Base-by-base conservation (phyloP, 1,139 yeast genomes). In the Taiozyma sp. region DNA sequence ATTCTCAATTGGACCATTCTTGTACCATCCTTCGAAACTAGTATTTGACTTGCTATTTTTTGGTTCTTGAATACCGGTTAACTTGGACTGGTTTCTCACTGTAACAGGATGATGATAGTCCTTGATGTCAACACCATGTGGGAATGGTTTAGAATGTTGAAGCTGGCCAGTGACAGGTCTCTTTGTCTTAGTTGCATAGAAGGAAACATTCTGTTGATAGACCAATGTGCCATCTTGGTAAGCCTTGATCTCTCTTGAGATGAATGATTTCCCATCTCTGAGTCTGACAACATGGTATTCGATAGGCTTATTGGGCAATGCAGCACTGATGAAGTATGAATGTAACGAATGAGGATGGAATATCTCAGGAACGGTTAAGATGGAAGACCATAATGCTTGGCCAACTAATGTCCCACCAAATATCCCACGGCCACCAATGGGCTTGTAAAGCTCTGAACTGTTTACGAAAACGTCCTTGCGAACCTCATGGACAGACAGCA, bases 321-420 rank as follows among this genome's bases (percentile, higher is more conserved):
- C 93, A 7, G 76, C 74, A 22, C 66, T 62, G 13, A 80, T 55
- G 57, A 79, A 80, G 59, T 76, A 77, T 43, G 80, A 75, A 56
- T 79, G 83, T 47, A 78, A 55, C 4, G 82, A 76, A 43, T 74
- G 72, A 9, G 82, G 82, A 41, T 67, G 66, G 65, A 76, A 79
- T 1, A 64, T 58, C 3, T 59, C 65, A 2, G 72, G 70, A 6
- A 69, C 70, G 1, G 79, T 74, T 45, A 71, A 77, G 41, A 83
- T 71, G 2, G 88, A 86, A 2, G 90, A 91, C 54, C 80, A 67
- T 9, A 86, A 67, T 1, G 91, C 72, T 63, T 87, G 95, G 1
- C 89, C 88, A 44, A 86, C 82, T 50, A 84, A 74, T 42, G 85
- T 81, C 3, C 96, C 96, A 1, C 95, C 96, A 68, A 85, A 87